Conservation (phyloP, 495 filamentous ascomycete species). For the Aspergillus funiculosus region DNA sequence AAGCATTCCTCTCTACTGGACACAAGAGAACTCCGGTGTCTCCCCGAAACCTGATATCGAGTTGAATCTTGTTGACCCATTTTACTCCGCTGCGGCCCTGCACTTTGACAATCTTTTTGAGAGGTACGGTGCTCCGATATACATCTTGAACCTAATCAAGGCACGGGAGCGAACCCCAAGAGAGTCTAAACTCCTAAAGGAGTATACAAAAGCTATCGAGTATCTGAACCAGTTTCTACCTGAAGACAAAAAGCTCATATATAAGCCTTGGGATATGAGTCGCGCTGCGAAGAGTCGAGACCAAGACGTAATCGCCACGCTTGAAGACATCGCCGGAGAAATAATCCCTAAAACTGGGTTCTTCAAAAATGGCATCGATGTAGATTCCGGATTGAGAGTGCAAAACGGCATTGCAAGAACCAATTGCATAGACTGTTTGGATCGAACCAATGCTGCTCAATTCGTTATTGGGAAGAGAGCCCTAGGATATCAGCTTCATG, state of each 20-base stretch:
- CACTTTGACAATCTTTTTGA: slow-evolving; percentile 97
- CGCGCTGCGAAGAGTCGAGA: slow-evolving; percentile 91
- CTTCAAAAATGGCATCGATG: slow-evolving; percentile 81
- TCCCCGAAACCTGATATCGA: slow-evolving; percentile 95
- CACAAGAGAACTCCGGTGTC: slow-evolving; percentile 92
- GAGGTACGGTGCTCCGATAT: slow-evolving; percentile 86
- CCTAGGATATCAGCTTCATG: slow-evolving; percentile 86
- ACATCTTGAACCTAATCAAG: slow-evolving; percentile 91
- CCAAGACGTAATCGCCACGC: slow-evolving; percentile 87
- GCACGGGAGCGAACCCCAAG: slow-evolving; percentile 81
- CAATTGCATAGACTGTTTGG: slow-evolving; percentile 96
- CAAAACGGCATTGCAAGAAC: slow-evolving; percentile 93
- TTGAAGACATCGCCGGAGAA: slow-evolving; percentile 83
- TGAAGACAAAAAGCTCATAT: slow-evolving; percentile 72
- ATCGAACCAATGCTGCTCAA: slow-evolving; percentile 93
- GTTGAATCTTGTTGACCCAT: slow-evolving; percentile 87
- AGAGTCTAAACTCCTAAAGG: slow-evolving; percentile 82
- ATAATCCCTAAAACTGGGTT: slow-evolving; percentile 82
- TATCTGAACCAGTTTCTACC: slow-evolving; percentile 97
- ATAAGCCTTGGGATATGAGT: slow-evolving; percentile 98
- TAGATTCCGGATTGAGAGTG: slow-evolving; percentile 55
- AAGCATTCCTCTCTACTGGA: slow-evolving; percentile 96
- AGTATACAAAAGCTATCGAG: slow-evolving; percentile 80
- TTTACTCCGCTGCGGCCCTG: slow-evolving; percentile 90
- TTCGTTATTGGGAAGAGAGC: slow-evolving; percentile 98